Percentiles rank a stretch among this genome's conserved stretches.
Evolutionary conservation across 2,329 filamentous ascomycete genomes (phyloP).

Genomic region (Teratosphaeria gauchensis): DNA sequence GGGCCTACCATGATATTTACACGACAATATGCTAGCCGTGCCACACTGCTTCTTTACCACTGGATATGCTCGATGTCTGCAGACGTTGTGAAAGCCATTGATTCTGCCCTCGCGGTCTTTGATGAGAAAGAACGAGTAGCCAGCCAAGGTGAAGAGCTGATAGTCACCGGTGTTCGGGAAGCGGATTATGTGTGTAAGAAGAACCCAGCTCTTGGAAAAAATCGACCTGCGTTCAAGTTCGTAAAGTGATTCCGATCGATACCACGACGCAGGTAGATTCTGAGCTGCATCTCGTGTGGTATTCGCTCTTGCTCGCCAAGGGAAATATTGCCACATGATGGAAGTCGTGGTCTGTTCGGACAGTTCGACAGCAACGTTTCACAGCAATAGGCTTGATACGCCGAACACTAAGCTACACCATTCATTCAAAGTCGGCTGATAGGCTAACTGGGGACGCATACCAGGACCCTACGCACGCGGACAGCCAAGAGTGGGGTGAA

Average conservation of each 20-base stretch:
- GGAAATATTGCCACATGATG: not conserved
- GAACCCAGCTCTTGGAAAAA: slow-evolving; percentile 44
- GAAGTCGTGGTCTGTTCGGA: not conserved
- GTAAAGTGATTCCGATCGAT: slow-evolving; percentile 30
- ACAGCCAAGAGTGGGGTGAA: not conserved
- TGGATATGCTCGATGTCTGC: slow-evolving; percentile 51
- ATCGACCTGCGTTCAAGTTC: slow-evolving; percentile 41
- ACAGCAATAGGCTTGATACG: not conserved
- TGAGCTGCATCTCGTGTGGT: slow-evolving; percentile 14
- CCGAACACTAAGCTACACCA: not conserved
- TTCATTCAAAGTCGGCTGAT: not conserved
- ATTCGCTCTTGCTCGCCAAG: not conserved
- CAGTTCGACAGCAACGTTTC: not conserved
- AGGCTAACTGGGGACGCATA: not conserved
- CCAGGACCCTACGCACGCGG: not conserved
- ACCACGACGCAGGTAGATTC: slow-evolving; percentile 33
- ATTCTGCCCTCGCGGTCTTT: slow-evolving; percentile 43
- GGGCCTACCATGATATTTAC: slow-evolving; percentile 47
- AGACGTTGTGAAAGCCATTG: slow-evolving; percentile 53
- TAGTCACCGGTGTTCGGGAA: slow-evolving; percentile 46
- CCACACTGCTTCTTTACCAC: slow-evolving; percentile 45
- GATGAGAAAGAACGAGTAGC: slow-evolving; percentile 41
- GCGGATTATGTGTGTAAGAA: slow-evolving; percentile 44
- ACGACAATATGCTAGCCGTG: slow-evolving; percentile 43
- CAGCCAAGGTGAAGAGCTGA: slow-evolving; percentile 40